Base-by-base conservation (phyloP, 495 filamentous ascomycete species). In the Aspergillus incahuasiensis region DNA sequence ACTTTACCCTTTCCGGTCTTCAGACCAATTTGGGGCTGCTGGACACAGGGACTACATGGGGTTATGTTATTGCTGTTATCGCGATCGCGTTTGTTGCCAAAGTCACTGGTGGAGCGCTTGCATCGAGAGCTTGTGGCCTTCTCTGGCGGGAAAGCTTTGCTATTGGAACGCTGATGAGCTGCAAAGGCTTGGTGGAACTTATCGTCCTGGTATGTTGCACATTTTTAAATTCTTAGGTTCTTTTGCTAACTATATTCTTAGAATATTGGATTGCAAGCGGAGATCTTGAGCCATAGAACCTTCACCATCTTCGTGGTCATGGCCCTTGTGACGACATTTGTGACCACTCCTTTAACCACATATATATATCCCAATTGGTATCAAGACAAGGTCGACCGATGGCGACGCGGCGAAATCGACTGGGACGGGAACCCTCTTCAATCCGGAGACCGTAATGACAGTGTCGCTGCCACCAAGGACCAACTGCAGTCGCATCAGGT, bases 261-360 rank as follows among this genome's bases (percentile, higher is more conserved):
- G 89, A 98, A 98, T 62, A 96, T 98, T 63, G 94, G 94, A 21
- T 79, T 94, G 15, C 88, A 95, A 80, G 94, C 94, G 20, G 85
- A 86, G 48, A 97, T 98, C 58, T 73, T 98, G 25, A 92, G 88
- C 47, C 79, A 81, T 21, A 82, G 84, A 24, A 96, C 94, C 0
- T 98, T 98, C 67, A 98, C 92, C 30, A 96, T 98, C 54, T 98
- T 98, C 52, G 94, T 98, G n/a, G 89, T 97, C 58, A 97, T 97
- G 84, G 92, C 94, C 30, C 75, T 97, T 8, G 82, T 96, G 38
- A 96, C 92, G 2, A 98, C 94, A 0, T 92, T 98, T 52, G 76
- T 86, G 3, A 97, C 94, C 0, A 96, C 92, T 0, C 94, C 94
- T 0, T 66, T 97, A 16, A 91, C 88, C 20, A 79, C 82, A 6